A percentile compares a stretch with the other conserved stretches of the same genome.
Evolutionary conservation across 345 rosid genomes (phyloP).

Genomic region (Turritis glabra): DNA sequence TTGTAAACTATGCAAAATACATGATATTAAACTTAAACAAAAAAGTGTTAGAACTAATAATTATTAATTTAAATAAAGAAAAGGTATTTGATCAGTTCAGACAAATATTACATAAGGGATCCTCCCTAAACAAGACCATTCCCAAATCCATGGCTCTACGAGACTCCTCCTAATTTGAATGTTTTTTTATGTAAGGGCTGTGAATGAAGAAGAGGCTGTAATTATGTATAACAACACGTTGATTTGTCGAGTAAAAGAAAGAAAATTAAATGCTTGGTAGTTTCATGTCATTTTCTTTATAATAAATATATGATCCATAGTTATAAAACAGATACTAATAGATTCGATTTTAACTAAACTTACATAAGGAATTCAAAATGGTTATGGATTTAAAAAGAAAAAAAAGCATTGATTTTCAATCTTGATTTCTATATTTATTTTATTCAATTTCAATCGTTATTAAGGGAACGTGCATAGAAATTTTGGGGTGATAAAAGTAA

Average conservation of each 20-base stretch:
- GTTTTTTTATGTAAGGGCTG: not conserved
- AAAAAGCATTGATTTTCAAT: no score
- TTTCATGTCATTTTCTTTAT: slow-evolving; percentile 36
- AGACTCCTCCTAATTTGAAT: not conserved
- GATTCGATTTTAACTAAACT: not conserved
- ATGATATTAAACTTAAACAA: no score
- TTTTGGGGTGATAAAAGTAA: not conserved
- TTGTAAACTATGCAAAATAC: no score
- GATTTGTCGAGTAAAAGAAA: slow-evolving; percentile 30
- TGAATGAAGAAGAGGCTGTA: slow-evolving; percentile 2
- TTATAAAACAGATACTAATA: not conserved
- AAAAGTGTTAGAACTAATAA: no score
- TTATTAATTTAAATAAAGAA: no score
- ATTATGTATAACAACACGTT: slow-evolving; percentile 34
- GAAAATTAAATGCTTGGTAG: slow-evolving; percentile 29
- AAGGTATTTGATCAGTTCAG: no score
- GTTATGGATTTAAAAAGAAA: no score
- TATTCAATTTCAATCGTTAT: no score
- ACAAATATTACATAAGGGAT: no score
- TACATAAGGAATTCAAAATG: no score
- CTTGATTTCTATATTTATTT: no score
- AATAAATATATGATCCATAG: not conserved
- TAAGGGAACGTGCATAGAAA: not conserved
- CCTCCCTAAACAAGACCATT: no score
- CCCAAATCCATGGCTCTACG: not conserved